Conservation (phyloP, 768 basidiomycete species). For the Boletus tylopilopsis region DNA sequence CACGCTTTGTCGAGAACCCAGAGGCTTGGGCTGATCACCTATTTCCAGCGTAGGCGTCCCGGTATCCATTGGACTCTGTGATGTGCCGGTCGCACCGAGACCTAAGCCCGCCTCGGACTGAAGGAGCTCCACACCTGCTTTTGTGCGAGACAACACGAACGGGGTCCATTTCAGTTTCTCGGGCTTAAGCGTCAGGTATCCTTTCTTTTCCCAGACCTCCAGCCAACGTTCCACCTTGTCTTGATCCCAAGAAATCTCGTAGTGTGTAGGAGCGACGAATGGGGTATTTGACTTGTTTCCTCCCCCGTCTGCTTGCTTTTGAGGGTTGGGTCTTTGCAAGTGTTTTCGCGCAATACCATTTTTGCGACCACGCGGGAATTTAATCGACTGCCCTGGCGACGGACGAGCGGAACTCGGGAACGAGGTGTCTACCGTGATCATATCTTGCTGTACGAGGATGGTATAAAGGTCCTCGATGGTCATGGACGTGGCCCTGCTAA, state of each 20-base stretch:
- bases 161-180: conserved; percentile 95
- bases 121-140: conserved; percentile 25
- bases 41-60: conserved; percentile 22
- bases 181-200: conserved; percentile 69
- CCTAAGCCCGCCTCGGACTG: conserved; percentile 18
- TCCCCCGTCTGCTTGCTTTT: conserved; percentile 38
- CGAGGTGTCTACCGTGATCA: conserved; percentile 57
- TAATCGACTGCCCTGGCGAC: conserved; percentile 76
- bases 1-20: conserved; percentile 10
- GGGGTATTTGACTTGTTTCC: conserved; percentile 42
- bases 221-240: conserved; percentile 64
- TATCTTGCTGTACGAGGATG: conserved; percentile 66
- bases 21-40: conserved; percentile 16
- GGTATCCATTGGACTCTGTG: conserved; percentile 18
- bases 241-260: conserved; percentile 73
- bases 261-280: conserved; percentile 63
- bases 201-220: conserved; percentile 69
- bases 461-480: conserved; percentile 83
- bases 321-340: conserved; percentile 49
- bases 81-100: conserved; percentile 9
- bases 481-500: conserved; percentile 84
- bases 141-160: conserved; percentile 63
- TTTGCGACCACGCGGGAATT: conserved; percentile 62
- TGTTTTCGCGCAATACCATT: conserved; percentile 64
- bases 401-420: conserved; percentile 55